phyloP scores from a whole-genome alignment of 257 asterid genomes.

The Primulina tabacum region DNA sequence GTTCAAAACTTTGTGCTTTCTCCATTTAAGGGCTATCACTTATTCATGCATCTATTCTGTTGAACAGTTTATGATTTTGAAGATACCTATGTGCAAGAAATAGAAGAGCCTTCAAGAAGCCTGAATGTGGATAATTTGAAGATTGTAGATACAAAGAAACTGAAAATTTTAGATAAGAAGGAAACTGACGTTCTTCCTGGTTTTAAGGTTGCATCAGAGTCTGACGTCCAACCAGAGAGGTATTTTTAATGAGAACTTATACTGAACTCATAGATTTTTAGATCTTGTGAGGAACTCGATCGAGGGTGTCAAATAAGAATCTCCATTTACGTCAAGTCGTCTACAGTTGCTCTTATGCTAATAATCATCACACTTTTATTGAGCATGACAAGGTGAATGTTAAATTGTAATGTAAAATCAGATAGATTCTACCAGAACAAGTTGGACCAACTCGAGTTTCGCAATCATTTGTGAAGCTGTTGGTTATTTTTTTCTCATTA shows the following conservation, averaged over 20 bases:
- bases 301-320: background rate
- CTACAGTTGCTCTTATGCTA: background rate
- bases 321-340: too few relatives aligned
- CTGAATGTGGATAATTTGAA: slow-evolving; percentile 45
- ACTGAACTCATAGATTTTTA: slow-evolving; percentile 9
- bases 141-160: slow-evolving; percentile 2
- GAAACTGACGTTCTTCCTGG: slow-evolving; percentile 64
- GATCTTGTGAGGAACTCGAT: background rate
- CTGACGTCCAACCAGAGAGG: slow-evolving; percentile 69
- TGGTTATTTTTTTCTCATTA: background rate
- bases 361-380: background rate
- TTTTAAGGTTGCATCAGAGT: slow-evolving; percentile 67
- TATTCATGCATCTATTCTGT: slow-evolving; percentile 13
- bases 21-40: background rate
- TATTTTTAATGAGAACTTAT: slow-evolving; percentile 27
- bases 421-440: background rate
- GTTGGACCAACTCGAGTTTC: background rate
- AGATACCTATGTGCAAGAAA: slow-evolving; percentile 71
- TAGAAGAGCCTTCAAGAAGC: slow-evolving; percentile 75
- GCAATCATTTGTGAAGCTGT: background rate
- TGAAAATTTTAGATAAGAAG: slow-evolving; percentile 44
- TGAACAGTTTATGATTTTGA: slow-evolving; percentile 72
- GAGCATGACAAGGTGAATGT: background rate
- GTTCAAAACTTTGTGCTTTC: slow-evolving; percentile 12
- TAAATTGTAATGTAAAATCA: background rate